These are phyloP conservation scores for Excoecaria cochinchinensis DNA, from an alignment of 345 rosid species.

Conservation along the genomic window DNA sequence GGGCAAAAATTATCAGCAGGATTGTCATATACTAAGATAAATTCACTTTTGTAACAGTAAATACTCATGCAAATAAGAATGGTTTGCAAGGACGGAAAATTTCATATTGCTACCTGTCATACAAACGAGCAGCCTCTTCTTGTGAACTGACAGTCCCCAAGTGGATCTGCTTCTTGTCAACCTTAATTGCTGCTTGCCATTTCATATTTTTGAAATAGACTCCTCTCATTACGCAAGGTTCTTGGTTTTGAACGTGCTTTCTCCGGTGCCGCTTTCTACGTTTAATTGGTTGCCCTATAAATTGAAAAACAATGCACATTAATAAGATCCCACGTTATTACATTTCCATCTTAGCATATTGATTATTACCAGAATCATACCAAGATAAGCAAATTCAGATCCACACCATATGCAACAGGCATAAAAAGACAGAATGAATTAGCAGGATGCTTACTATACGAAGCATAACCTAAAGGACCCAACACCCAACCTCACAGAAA, in stretches of 20 bases:
- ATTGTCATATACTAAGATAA: not conserved
- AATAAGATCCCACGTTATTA: slow-evolving; percentile 3
- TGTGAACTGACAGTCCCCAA: slow-evolving; percentile 91
- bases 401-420: not conserved
- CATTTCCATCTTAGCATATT: not conserved
- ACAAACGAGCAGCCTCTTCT: slow-evolving; percentile 90
- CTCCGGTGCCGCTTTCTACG: slow-evolving; percentile 90
- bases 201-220: slow-evolving; percentile 98
- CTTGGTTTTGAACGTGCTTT: slow-evolving; percentile 81
- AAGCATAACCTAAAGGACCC: too few species aligned
- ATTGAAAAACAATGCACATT: slow-evolving; percentile 16
- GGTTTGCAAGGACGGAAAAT: not conserved
- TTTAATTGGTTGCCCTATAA: slow-evolving; percentile 74
- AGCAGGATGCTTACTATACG: not conserved
- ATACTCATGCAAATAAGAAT: not conserved
- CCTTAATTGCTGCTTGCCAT: slow-evolving; percentile 99
- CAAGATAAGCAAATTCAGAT: not conserved
- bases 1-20: not conserved
- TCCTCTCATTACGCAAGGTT: slow-evolving; percentile 94
- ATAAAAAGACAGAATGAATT: not conserved
- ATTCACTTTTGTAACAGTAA: not conserved
- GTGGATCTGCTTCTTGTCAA: slow-evolving; percentile 94
- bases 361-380: slow-evolving; percentile 5
- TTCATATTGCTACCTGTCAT: slow-evolving; percentile 61
- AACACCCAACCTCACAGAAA: too few species aligned